Base-by-base conservation (phyloP, 257 asterid genomes). In the Nyctanthes arbortristis region DNA sequence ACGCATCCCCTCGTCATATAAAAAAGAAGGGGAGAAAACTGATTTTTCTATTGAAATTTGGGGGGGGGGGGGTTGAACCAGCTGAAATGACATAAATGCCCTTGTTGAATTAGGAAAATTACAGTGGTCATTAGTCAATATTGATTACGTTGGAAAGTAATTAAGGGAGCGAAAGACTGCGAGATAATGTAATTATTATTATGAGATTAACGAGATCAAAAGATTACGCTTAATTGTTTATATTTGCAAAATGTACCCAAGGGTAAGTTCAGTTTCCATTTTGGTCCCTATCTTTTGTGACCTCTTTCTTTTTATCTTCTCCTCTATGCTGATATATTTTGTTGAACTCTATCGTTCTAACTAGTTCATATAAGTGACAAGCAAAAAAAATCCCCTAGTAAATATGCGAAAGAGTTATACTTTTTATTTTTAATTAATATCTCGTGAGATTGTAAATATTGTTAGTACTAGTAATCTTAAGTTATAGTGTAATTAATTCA, bases 101-200 rank as follows among this genome's bases (percentile, higher is more conserved):
- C 31, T 70, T 14, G 10, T 7, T 18, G 33, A 52, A 32, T 27
- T 59, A 37, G 73, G 54, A 25, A 32, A 66, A 31, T 35, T 29
- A 62, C 24, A 10, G 24, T 62, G 43, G 14, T 65, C n/a, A 40
- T 25, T 32, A 65, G 76, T 74, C 65, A 79, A 84, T 65, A 35
- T 72, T 40, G 79, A 74, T 20, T 57, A 35, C 45, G 30, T 30
- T 63, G 75, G 66, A 66, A 68, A 64, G 73, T 64, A 24, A 34
- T 43, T 36, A 34, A 39, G 58, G 43, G 58, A 70, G 64, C 25
- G 27, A 32, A 45, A 8, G 37, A 49, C 29, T 43, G 20, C 63
- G 55, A n/a, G n/a, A 81, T 72, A 65, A 77, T 75, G 78, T 29
- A 71, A 80, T 70, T 71, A 71, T 76, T 33, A 77, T 61, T 77